Conservation (phyloP, 768 basidiomycete genomes). For the Lactarius trivialis region DNA sequence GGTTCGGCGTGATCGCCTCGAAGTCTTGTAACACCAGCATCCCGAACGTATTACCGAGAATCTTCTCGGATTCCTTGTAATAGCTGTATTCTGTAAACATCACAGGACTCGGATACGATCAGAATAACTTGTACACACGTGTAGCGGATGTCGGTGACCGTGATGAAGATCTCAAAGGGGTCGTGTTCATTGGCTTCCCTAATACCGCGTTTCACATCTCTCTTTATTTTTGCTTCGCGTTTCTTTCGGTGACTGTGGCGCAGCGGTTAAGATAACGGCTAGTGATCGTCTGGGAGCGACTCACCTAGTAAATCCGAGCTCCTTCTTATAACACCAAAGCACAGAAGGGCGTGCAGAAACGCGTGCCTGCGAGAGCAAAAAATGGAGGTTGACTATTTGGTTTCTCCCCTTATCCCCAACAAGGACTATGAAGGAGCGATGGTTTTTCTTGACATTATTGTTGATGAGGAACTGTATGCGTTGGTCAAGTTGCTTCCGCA, state of each 20-base stretch:
- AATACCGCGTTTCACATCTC: constrained; percentile 90
- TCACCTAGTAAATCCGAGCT: constrained; percentile 90
- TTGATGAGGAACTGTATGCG: constrained; percentile 88
- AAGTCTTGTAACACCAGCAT: constrained; percentile 98
- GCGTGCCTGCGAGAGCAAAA: constrained; percentile 84
- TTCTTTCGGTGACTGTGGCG: constrained; percentile 82
- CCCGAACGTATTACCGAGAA: constrained; percentile 94
- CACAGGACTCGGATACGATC: not conserved
- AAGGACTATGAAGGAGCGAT: constrained; percentile 91
- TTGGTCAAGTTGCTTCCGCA: constrained; percentile 87
- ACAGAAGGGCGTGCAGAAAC: constrained; percentile 87
- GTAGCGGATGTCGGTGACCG: constrained; percentile 98
- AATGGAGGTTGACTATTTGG: constrained; percentile 96
- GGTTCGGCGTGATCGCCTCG: constrained; percentile 95
- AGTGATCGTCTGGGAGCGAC: constrained; percentile 25
- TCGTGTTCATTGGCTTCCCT: constrained; percentile 93
- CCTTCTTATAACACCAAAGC: constrained; percentile 99
- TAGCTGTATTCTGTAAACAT: constrained; percentile 40
- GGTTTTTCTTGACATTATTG: constrained; percentile 89
- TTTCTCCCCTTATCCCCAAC: constrained; percentile 92
- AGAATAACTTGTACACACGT: constrained; percentile 48
- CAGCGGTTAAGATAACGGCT: not conserved
- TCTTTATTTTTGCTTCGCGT: constrained; percentile 92
- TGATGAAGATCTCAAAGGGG: constrained; percentile 97
- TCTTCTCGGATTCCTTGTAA: constrained; percentile 96